Base-by-base conservation (phyloP, 805 yeast species). In the Spencermartinsiella europaea region DNA sequence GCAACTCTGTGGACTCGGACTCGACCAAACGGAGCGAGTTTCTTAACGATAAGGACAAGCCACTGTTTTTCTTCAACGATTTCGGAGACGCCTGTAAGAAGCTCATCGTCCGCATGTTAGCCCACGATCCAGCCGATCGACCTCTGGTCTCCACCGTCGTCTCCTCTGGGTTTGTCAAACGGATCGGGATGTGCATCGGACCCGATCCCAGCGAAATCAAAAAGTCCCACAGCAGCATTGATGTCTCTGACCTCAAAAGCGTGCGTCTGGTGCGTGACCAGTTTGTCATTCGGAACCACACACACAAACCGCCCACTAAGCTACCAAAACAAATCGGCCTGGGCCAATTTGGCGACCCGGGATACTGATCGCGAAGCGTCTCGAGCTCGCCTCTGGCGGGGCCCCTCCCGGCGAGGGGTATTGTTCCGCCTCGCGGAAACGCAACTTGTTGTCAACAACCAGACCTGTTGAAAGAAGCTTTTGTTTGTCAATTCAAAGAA, bases 61-160 rank as follows among this genome's bases (percentile, higher is more conserved):
- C 57, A 4, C 21, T 53, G 27, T 48, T 49, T 19, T 46, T 46
- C 37, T 49, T 54, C 19, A 44, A 49, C 36, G 59, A 55, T 5
- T 51, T 54, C 44, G 59, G 59, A 19, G 49, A 50, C 4, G 45
- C 53, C 5, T 54, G 50, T 31, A 55, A 54, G 37, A 39, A 45
- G 34, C 42, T 52, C 19, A 25, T 55, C 22, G 54, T 56, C 2
- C 43, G 45, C 3, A 56, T 56, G 57, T 49, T 56, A 16, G 42
- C 37, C 21, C 55, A 52, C 8, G 58, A 55, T 28, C 52, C 54
- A 3, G 15, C 41, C 1, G 38, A 45, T 14, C 44, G 57, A 14
- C 55, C 54, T 5, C 42, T 45, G 33, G 40, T 51, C 25, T 35
- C 39, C 17, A 56, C 54, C 10, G 25, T 55, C 33, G 35, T 55